Percentiles rank a stretch among this genome's conserved stretches.
phyloP scores from a whole-genome alignment of 2,329 filamentous ascomycete species.

The Phaeomoniella chlamydospora region DNA sequence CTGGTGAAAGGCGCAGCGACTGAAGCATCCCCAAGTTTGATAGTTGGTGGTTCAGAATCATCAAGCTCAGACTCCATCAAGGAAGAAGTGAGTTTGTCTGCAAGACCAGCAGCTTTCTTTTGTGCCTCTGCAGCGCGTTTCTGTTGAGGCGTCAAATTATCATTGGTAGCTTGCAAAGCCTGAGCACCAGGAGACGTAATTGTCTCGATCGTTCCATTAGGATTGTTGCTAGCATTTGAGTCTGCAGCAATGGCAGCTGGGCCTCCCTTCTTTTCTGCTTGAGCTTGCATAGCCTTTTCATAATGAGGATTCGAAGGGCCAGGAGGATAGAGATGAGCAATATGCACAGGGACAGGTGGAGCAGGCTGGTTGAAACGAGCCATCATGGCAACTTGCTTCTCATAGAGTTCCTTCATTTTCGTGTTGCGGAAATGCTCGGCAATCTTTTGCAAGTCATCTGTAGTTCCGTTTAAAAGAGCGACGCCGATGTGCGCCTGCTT shows the following conservation, averaged over 20 bases:
- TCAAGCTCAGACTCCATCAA: slow-evolving; percentile 87
- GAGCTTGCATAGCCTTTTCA: slow-evolving; percentile 76
- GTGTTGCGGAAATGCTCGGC: slow-evolving; percentile 86
- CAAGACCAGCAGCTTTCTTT: slow-evolving; percentile 61
- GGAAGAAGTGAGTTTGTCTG: slow-evolving; percentile 69
- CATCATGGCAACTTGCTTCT: slow-evolving; percentile 90
- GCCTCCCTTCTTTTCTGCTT: slow-evolving; percentile 64
- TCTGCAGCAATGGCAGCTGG: slow-evolving; percentile 34
- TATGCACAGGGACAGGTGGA: slow-evolving; percentile 82
- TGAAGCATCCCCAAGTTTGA: slow-evolving; percentile 94
- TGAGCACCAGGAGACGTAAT: slow-evolving; percentile 53
- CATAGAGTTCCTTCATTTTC: slow-evolving; percentile 97
- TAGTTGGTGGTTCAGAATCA: slow-evolving; percentile 80
- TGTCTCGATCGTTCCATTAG: slow-evolving; percentile 40
- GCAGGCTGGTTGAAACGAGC: slow-evolving; percentile 83
- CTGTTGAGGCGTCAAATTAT: slow-evolving; percentile 35
- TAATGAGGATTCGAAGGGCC: slow-evolving; percentile 89
- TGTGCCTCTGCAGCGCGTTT: slow-evolving; percentile 42
- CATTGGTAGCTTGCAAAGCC: slow-evolving; percentile 36
- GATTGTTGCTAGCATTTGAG: slow-evolving; percentile 38
- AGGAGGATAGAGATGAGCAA: slow-evolving; percentile 88
- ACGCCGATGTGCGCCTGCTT: slow-evolving; percentile 98
- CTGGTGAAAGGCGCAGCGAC: slow-evolving; percentile 95
- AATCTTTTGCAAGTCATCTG: slow-evolving; percentile 80
- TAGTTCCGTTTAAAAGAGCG: slow-evolving; percentile 85